A percentile compares a stretch with the other conserved stretches of the same genome.
Conservation (phyloP, 2,329 filamentous ascomycete species). For the Tolypocladium ovalisporum region DNA sequence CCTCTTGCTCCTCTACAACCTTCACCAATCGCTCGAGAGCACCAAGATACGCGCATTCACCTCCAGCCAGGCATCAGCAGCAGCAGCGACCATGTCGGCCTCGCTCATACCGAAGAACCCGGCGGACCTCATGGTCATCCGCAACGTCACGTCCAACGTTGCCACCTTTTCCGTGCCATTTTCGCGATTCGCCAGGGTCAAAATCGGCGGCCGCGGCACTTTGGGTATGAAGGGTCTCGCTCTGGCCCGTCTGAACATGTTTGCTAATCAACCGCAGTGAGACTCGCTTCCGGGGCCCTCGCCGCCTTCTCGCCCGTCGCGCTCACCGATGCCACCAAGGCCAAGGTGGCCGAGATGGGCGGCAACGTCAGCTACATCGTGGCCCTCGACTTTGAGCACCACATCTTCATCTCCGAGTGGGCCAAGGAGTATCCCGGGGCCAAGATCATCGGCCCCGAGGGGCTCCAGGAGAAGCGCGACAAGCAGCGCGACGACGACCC, state of each 20-base stretch:
- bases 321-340: constrained; percentile 62
- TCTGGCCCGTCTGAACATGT: background rate
- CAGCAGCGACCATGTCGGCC: constrained; percentile 37
- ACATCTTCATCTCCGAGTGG: constrained; percentile 88
- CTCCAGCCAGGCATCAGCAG: background rate
- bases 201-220: constrained; percentile 79
- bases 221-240: constrained; percentile 45
- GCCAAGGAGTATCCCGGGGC: constrained; percentile 66
- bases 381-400: constrained; percentile 84
- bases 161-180: constrained; percentile 78
- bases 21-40: background rate
- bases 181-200: constrained; percentile 64
- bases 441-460: constrained; percentile 71
- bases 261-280: constrained; percentile 41
- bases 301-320: constrained; percentile 89
- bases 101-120: constrained; percentile 62
- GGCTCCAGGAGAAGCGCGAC: constrained; percentile 71
- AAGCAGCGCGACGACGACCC: constrained; percentile 35
- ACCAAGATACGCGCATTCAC: background rate
- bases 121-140: constrained; percentile 79
- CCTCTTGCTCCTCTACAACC: background rate
- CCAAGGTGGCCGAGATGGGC: constrained; percentile 52
- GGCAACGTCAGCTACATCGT: constrained; percentile 73
- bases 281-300: constrained; percentile 64
- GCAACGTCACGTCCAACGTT: constrained; percentile 69